Evolutionary conservation across 2,329 filamentous ascomycete species (phyloP).

Genomic region (Hymenoscyphus fructigenus): DNA sequence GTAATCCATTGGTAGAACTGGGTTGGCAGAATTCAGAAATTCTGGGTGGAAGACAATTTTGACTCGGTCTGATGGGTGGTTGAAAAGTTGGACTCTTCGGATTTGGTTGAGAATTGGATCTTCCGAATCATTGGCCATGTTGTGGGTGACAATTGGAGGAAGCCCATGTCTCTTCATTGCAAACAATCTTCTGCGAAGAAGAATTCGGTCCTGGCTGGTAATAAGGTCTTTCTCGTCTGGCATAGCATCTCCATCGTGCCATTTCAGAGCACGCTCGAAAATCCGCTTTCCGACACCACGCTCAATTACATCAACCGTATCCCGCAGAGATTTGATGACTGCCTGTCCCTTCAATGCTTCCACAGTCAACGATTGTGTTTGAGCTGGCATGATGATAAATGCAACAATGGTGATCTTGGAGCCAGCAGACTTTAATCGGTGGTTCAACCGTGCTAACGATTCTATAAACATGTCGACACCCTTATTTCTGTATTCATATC

Average conservation of each 20-base stretch:
- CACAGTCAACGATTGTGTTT: slow-evolving; percentile 91
- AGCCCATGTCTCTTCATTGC: slow-evolving; percentile 92
- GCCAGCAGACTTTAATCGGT: slow-evolving; percentile 79
- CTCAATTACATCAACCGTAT: slow-evolving; percentile 91
- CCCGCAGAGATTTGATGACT: slow-evolving; percentile 91
- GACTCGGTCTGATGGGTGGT: slow-evolving; percentile 90
- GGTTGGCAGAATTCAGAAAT: slow-evolving; percentile 94
- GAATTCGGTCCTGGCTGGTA: slow-evolving; percentile 85
- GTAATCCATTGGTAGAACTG: slow-evolving; percentile 92
- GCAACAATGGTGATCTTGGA: slow-evolving; percentile 94
- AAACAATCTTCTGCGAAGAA: slow-evolving; percentile 86
- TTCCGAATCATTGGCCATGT: slow-evolving; percentile 93
- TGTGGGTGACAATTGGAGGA: slow-evolving; percentile 96
- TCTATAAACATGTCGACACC: slow-evolving; percentile 99
- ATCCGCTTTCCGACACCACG: slow-evolving; percentile 88
- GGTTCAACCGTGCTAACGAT: slow-evolving; percentile 89
- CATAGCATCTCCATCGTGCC: slow-evolving; percentile 91
- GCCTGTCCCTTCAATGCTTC: slow-evolving; percentile 96
- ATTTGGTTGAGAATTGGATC: slow-evolving; percentile 96
- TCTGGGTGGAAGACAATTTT: slow-evolving; percentile 98
- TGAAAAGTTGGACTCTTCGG: slow-evolving; percentile 93
- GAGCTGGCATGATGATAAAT: slow-evolving; percentile 98
- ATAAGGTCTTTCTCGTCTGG: slow-evolving; percentile 97
- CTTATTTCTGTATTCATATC: slow-evolving; percentile 98
- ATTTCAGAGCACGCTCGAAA: slow-evolving; percentile 90